Evolutionary conservation across 495 filamentous ascomycete species (phyloP).

Genomic region (Podospora pseudopauciseta): DNA sequence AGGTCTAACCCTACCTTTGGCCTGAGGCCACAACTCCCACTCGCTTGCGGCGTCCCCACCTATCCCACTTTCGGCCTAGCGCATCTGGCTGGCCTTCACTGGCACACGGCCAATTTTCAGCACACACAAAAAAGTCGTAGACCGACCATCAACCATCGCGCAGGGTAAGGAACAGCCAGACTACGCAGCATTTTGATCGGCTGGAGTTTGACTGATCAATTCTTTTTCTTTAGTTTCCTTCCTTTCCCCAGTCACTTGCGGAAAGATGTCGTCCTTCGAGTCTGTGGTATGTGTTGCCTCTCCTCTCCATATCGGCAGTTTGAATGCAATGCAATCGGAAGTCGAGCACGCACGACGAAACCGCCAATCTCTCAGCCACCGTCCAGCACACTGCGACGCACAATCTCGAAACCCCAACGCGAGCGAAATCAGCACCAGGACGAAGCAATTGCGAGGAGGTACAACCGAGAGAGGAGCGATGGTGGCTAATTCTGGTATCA

Average conservation of each 20-base stretch:
- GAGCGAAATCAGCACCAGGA: slow-evolving; percentile 2
- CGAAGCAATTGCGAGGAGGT: neutral
- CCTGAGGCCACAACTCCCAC: slow-evolving; percentile 37
- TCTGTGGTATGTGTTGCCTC: slow-evolving; percentile 73
- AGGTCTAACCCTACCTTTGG: slow-evolving; percentile 46
- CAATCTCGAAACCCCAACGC: neutral
- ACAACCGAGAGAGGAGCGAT: slow-evolving; percentile 4
- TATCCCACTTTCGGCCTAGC: slow-evolving; percentile 35
- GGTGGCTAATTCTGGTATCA: slow-evolving; percentile 29
- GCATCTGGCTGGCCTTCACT: slow-evolving; percentile 28
- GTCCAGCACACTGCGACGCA: slow-evolving; percentile 3
- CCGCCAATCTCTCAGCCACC: neutral
- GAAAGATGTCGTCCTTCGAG: slow-evolving; percentile 98
- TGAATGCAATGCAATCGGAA: neutral
- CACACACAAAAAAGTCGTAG: slow-evolving; percentile 39
- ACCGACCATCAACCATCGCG: slow-evolving; percentile 37
- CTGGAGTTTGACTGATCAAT: slow-evolving; percentile 37
- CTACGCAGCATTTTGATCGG: slow-evolving; percentile 33
- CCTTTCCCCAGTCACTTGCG: slow-evolving; percentile 34
- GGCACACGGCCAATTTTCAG: slow-evolving; percentile 36
- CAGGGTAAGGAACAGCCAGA: slow-evolving; percentile 38
- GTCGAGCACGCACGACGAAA: slow-evolving; percentile 11
- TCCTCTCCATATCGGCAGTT: slow-evolving; percentile 13
- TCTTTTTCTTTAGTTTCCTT: slow-evolving; percentile 34
- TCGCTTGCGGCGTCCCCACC: slow-evolving; percentile 36